Base-by-base conservation (phyloP, 2,329 filamentous ascomycete species). In the Cordyceps sp. region DNA sequence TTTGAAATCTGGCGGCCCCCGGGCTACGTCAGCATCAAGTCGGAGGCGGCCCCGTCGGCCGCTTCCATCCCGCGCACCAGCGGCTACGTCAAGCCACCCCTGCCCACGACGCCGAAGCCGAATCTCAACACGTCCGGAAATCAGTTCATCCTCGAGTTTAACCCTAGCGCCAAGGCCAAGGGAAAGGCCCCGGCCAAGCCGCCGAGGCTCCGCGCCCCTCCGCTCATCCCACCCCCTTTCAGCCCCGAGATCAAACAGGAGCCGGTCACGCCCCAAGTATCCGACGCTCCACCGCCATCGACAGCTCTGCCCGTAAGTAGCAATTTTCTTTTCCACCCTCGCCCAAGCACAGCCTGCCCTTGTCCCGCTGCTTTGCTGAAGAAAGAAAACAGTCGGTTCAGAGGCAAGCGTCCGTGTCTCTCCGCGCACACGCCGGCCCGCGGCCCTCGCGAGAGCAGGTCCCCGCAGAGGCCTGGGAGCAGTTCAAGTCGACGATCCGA, bases 401-500 rank as follows among this genome's bases (percentile, higher is more conserved):
- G 37, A 44, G 48, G 20, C 45, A 45, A 37, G 42, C 40, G 30
- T 49, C 45, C 4, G 37, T 46, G 36, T 47, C 44, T 37, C 43
- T 43, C 37, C 47, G 44, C 40, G 37, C 49, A 25, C 48, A 50
- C 33, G 39, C 41, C 30, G 53, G 49, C 36, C 45, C 44, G 40
- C 49, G 56, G 30, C 50, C 52, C 18, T 55, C 58, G 29, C 45
- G 58, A 36, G 58, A 61, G 39, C 55, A 59, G 41, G 57, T 61
- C 31, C 57, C 58, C 37, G 55, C 55, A 16, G 58, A 61, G 39
- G 50, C 55, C 26, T 66, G 62, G 62, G 62, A 65, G 39, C 50
- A 55, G 19, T 56, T 60, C 36, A 66, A 65, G 42, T 44, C 48
- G 29, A 59, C 53, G 6, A 66, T 66, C 29, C 54, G 57, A 26